Conservation (phyloP, 2,329 filamentous ascomycete genomes). For the Fonsecaea erecta region DNA sequence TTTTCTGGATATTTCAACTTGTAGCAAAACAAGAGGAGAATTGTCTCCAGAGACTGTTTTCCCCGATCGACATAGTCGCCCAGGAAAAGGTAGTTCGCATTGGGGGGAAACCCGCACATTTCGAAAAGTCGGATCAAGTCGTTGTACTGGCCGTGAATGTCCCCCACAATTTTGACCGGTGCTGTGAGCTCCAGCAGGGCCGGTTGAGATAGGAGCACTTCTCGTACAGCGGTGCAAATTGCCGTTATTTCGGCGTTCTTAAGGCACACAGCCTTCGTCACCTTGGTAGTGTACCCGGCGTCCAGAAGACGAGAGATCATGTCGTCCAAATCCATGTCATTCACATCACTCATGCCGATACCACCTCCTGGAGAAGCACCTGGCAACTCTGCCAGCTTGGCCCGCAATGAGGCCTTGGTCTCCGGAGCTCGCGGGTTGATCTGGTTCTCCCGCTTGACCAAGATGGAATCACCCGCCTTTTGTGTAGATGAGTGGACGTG, state of each 20-base stretch:
- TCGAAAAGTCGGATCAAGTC: slow-evolving; percentile 97
- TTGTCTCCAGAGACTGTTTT: slow-evolving; percentile 94
- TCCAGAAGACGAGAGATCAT: slow-evolving; percentile 95
- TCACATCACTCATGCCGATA: slow-evolving; percentile 87
- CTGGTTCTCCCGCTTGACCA: slow-evolving; percentile 77
- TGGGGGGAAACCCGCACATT: slow-evolving; percentile 96
- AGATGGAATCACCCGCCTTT: slow-evolving; percentile 83
- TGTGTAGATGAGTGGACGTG: slow-evolving; percentile 62
- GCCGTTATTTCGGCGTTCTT: slow-evolving; percentile 97
- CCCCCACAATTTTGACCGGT: slow-evolving; percentile 96
- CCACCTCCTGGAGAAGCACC: slow-evolving; percentile 56
- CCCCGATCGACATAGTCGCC: slow-evolving; percentile 96
- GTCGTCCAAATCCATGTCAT: slow-evolving; percentile 92
- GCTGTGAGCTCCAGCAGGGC: slow-evolving; percentile 89
- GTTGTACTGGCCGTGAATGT: slow-evolving; percentile 95
- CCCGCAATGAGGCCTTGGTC: slow-evolving; percentile 45
- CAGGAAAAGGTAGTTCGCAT: slow-evolving; percentile 89
- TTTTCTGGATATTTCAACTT: slow-evolving; percentile 98
- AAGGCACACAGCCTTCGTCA: slow-evolving; percentile 94
- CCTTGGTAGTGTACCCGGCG: slow-evolving; percentile 92
- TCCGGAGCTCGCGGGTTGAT: slow-evolving; percentile 65
- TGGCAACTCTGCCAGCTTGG: slow-evolving; percentile 40
- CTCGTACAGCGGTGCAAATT: slow-evolving; percentile 85
- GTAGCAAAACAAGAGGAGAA: slow-evolving; percentile 89
- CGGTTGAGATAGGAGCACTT: slow-evolving; percentile 88